Evolutionary conservation across 2,329 filamentous ascomycete genomes (phyloP).

Genomic region (Xylaria polymorpha): DNA sequence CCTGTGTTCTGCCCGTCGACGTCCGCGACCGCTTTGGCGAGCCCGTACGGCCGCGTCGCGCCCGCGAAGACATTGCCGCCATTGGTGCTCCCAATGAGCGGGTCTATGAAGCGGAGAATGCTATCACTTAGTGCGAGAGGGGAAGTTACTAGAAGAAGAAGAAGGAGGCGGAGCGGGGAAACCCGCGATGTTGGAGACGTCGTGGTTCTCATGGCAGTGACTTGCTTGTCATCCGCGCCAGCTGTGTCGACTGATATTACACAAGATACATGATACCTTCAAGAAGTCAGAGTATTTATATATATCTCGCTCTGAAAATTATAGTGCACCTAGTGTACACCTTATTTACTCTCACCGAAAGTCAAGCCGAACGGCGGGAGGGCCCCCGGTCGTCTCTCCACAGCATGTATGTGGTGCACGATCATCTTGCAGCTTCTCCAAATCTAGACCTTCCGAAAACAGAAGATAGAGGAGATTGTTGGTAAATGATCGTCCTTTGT

Average conservation of each 20-base stretch:
- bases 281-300: background rate
- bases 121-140: slow-evolving; percentile 37
- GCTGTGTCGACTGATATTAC: background rate
- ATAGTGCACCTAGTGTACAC: background rate
- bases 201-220: slow-evolving; percentile 9
- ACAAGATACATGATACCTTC: background rate
- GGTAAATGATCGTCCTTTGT: slow-evolving; percentile 23
- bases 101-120: slow-evolving; percentile 53
- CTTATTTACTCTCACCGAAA: slow-evolving; percentile 18
- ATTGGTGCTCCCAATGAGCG: slow-evolving; percentile 65
- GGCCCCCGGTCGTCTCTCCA: slow-evolving; percentile 18
- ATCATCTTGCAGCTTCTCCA: slow-evolving; percentile 33
- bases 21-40: slow-evolving; percentile 68
- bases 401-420: slow-evolving; percentile 23
- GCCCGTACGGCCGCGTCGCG: slow-evolving; percentile 65
- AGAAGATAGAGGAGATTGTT: slow-evolving; percentile 19
- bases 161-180: slow-evolving; percentile 35
- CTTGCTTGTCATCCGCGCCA: background rate
- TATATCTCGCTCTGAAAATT: background rate
- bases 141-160: slow-evolving; percentile 31
- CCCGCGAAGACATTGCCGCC: slow-evolving; percentile 70
- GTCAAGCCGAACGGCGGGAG: background rate
- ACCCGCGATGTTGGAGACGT: slow-evolving; percentile 16
- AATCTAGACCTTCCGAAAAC: slow-evolving; percentile 32
- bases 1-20: slow-evolving; percentile 60